Percentiles rank a stretch among this genome's conserved stretches.
phyloP scores from a whole-genome alignment of 2,329 filamentous ascomycete genomes.

The Clonostachys rosea region DNA sequence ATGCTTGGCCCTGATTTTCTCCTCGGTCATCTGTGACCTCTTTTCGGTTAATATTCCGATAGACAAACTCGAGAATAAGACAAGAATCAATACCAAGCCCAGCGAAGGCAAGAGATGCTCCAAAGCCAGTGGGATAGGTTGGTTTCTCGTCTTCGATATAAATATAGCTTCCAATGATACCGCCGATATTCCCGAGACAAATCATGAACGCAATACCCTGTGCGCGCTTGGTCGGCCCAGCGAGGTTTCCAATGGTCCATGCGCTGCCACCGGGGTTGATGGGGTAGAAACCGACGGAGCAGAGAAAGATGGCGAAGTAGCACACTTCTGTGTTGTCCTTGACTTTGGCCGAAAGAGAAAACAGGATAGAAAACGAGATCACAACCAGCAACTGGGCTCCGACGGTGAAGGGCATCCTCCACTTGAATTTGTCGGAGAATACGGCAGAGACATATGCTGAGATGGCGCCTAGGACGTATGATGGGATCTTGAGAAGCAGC shows the following conservation, averaged over 20 bases:
- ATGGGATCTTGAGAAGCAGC: conserved; percentile 41
- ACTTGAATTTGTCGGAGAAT: neutral
- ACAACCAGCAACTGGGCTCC: neutral
- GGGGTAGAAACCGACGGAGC: too few relatives aligned
- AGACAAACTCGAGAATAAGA: too few relatives aligned
- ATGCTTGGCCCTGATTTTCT: conserved; percentile 10
- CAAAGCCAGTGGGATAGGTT: too few relatives aligned
- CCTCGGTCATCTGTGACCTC: too few relatives aligned
- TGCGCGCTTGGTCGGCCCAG: conserved; percentile 17
- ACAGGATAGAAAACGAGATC: neutral
- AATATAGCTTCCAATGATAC: conserved; percentile 1
- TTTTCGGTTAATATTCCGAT: too few relatives aligned
- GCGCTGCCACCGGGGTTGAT: conserved; percentile 8
- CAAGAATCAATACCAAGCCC: too few relatives aligned
- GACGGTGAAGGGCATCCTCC: conserved; percentile 1
- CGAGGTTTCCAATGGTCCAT: conserved; percentile 20
- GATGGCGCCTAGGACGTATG: conserved; percentile 27
- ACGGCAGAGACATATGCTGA: neutral
- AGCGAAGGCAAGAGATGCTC: too few relatives aligned
- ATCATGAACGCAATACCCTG: conserved; percentile 21
- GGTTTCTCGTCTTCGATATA: conserved; percentile 1
- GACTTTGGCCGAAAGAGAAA: neutral
- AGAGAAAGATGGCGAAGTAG: too few relatives aligned
- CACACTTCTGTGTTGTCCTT: too few relatives aligned
- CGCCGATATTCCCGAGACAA: conserved; percentile 1